Percentiles rank a stretch among this genome's conserved stretches.
Evolutionary conservation across 1,284 basidiomycete genomes (phyloP).

Genomic region (Cryptococcus neoformans): DNA sequence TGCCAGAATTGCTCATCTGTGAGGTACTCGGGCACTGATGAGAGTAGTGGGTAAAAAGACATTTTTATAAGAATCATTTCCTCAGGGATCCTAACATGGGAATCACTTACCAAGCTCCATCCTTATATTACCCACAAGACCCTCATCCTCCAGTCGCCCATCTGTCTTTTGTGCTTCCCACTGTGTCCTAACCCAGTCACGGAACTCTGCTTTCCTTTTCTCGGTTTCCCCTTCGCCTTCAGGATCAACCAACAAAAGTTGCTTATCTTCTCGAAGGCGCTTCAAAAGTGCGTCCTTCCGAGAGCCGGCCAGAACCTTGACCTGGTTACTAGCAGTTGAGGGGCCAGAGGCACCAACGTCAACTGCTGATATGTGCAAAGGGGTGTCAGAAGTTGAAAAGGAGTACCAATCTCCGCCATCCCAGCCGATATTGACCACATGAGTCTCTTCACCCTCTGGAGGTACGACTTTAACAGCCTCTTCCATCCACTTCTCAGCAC

Average conservation of each 20-base stretch:
- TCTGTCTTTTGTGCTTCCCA: conserved; percentile 46
- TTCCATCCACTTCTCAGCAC: conserved; percentile 61
- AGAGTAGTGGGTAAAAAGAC: background rate
- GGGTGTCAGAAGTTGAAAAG: conserved; percentile 39
- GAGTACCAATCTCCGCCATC: conserved; percentile 82
- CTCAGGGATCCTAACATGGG: background rate
- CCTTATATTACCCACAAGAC: conserved; percentile 60
- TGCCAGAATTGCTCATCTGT: conserved; percentile 77
- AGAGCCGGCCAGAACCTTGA: conserved; percentile 37
- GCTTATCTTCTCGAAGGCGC: conserved; percentile 69
- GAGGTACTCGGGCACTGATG: conserved; percentile 66
- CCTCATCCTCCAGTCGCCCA: conserved; percentile 48
- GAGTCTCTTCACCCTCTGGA: conserved; percentile 57
- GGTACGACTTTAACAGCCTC: conserved; percentile 84
- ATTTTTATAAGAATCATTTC: background rate
- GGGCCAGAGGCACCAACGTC: background rate
- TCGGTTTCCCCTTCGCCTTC: conserved; percentile 55
- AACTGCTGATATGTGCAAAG: too few relatives aligned
- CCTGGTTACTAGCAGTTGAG: background rate
- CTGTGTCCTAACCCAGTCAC: conserved; percentile 60
- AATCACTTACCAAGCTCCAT: conserved; percentile 57
- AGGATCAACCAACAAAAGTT: conserved; percentile 73
- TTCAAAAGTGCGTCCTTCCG: conserved; percentile 73
- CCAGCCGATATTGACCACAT: conserved; percentile 59
- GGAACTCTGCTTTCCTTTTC: conserved; percentile 58